Evolutionary conservation across 768 basidiomycete genomes (phyloP).

Genomic region (Agrocybe pediades): DNA sequence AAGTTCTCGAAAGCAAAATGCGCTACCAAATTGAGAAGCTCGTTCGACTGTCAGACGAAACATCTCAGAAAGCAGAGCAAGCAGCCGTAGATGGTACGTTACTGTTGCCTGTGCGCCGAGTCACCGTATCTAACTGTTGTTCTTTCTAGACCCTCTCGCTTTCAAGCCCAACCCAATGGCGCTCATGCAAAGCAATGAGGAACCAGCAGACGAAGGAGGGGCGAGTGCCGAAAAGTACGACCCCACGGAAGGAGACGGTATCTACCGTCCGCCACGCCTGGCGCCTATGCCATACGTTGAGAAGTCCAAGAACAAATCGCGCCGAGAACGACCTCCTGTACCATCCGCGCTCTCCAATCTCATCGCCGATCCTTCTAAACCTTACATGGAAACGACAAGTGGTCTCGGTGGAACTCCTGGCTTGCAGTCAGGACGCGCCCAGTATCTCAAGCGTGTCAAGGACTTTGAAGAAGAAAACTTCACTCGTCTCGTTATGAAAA

Average conservation of each 20-base stretch:
- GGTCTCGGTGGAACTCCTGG: constrained; percentile 68
- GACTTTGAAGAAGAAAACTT: constrained; percentile 97
- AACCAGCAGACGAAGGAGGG: constrained; percentile 35
- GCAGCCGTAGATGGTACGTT: constrained; percentile 58
- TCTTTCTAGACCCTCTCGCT: constrained; percentile 75
- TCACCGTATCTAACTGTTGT: constrained; percentile 1
- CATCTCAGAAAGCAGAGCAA: constrained; percentile 35
- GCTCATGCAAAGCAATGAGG: constrained; percentile 47
- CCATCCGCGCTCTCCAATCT: constrained; percentile 69
- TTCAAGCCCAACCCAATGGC: constrained; percentile 91
- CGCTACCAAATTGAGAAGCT: constrained; percentile 97
- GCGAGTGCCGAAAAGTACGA: constrained; percentile 18
- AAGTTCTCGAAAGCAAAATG: constrained; percentile 83
- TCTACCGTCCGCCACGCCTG: constrained; percentile 86
- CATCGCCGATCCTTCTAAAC: constrained; percentile 68
- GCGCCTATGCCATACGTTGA: constrained; percentile 85
- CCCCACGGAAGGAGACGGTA: constrained; percentile 36
- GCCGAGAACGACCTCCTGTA: constrained; percentile 52
- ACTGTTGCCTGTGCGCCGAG: background rate
- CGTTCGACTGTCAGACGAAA: constrained; percentile 72
- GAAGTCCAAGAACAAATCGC: constrained; percentile 46
- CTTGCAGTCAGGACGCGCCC: constrained; percentile 65
- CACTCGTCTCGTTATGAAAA: constrained; percentile 87
- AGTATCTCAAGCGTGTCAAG: constrained; percentile 76
- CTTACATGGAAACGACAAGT: constrained; percentile 70